These are phyloP conservation scores for Schoenoplectus tabernaemontani DNA, from an alignment of 202 grass and related monocot species.

Conservation along the genomic window DNA sequence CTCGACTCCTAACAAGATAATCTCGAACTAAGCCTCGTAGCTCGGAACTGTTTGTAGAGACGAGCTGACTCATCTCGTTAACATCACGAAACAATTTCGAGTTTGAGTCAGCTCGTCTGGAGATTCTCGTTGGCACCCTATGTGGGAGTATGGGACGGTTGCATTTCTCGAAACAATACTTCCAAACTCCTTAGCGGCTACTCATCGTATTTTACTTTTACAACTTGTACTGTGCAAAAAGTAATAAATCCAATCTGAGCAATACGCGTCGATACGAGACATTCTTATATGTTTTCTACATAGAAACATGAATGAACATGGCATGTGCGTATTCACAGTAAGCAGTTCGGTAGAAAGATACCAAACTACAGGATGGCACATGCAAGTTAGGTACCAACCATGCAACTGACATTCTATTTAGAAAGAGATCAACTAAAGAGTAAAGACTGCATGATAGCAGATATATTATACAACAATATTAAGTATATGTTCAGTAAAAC, in stretches of 20 bases:
- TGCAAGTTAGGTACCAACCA: conserved; percentile 5
- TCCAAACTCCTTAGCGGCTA: background rate
- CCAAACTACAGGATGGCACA: conserved; percentile 11
- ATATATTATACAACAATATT: background rate
- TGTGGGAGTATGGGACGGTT: no score
- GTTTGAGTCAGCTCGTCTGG: no score
- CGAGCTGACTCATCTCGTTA: no score
- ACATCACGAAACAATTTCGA: no score
- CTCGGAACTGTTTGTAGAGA: no score
- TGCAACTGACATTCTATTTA: background rate
- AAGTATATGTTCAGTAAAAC: background rate
- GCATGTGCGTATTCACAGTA: background rate
- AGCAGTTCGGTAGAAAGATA: background rate
- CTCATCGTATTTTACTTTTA: background rate
- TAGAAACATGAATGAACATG: conserved; percentile 5
- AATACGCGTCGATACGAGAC: background rate
- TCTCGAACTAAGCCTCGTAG: no score
- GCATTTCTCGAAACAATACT: background rate
- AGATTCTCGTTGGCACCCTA: background rate
- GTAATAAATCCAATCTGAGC: background rate
- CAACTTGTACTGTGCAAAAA: background rate
- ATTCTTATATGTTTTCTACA: background rate
- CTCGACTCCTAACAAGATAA: no score
- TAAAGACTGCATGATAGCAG: background rate
- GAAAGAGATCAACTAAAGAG: background rate